These are phyloP conservation scores for Dillenia turbinata DNA, from an alignment of 164 flowering plant species.

Conservation along the genomic window DNA sequence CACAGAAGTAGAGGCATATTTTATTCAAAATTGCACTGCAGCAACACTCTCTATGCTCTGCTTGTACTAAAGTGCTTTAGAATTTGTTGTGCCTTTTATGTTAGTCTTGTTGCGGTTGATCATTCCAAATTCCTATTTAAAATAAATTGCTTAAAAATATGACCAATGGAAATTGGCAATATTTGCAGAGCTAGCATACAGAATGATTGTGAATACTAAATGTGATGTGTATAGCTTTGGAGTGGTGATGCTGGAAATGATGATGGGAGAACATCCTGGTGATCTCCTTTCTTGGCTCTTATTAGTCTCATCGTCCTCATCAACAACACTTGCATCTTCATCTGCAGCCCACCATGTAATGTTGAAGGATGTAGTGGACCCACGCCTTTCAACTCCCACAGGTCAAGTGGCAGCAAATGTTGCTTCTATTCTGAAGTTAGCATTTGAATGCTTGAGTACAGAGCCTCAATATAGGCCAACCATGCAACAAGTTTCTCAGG, in stretches of 20 bases:
- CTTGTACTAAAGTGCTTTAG: no score
- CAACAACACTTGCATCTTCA: background rate
- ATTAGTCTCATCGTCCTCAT: background rate
- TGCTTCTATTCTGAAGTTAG: background rate
- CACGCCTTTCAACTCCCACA: background rate
- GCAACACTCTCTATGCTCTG: no score
- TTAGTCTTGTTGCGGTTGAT: no score
- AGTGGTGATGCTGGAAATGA: constrained; percentile 7
- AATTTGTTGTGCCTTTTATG: no score
- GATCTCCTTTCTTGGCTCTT: constrained; percentile 1
- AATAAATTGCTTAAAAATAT: no score
- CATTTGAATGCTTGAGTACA: constrained; percentile 4
- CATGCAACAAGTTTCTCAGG: constrained; percentile 5
- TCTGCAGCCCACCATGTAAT: background rate
- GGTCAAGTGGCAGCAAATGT: background rate
- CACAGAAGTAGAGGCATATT: no score
- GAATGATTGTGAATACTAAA: constrained; percentile 14
- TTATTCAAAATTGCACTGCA: no score
- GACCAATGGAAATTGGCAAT: no score
- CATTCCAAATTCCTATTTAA: no score
- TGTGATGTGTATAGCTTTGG: constrained; percentile 24
- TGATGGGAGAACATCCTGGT: constrained; percentile 17
- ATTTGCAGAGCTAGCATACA: constrained; percentile 17
- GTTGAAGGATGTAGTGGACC: constrained; percentile 7
- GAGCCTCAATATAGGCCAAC: constrained; percentile 7